These are phyloP conservation scores for Hanseniaspora sp. DNA, from an alignment of 1,139 yeast species.

Conservation along the genomic window DNA sequence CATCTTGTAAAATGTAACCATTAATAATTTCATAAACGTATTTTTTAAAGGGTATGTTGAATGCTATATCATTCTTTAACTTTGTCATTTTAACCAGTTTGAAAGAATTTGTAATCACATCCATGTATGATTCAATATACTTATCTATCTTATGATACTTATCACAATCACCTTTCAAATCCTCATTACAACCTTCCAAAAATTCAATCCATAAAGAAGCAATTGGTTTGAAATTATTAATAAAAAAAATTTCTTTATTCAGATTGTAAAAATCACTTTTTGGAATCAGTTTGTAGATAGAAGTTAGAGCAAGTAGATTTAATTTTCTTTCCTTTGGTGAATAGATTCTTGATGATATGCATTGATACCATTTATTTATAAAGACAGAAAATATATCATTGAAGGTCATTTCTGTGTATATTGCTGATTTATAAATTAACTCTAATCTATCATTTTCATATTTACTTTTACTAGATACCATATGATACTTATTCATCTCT, in stretches of 20 bases:
- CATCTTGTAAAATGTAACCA: conserved; percentile 3
- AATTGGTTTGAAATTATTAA: conserved; percentile 33
- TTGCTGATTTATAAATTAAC: conserved; percentile 21
- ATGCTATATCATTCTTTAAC: conserved; percentile 51
- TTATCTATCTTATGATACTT: conserved; percentile 50
- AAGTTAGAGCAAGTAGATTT: conserved; percentile 48
- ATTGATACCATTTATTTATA: conserved; percentile 29
- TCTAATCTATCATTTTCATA: conserved; percentile 15
- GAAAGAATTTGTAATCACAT: conserved; percentile 16
- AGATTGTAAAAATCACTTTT: conserved; percentile 6
- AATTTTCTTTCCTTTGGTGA: conserved; percentile 59
- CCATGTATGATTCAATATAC: conserved; percentile 34
- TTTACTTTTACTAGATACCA: conserved; percentile 14
- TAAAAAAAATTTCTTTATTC: conserved; percentile 13
- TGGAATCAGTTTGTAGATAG: conserved; percentile 20
- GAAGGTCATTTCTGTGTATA: conserved; percentile 24
- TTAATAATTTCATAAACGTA: conserved; percentile 18
- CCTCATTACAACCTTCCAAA: conserved; percentile 65
- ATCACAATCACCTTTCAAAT: conserved; percentile 46
- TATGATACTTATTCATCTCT: conserved; percentile 27
- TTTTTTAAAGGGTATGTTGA: conserved; percentile 39
- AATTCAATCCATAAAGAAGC: conserved; percentile 47
- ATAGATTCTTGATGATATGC: conserved; percentile 27
- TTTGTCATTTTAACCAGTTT: conserved; percentile 24
- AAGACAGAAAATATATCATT: conserved; percentile 25